phyloP scores from a whole-genome alignment of 768 basidiomycete species.

The Rhizopogon sp. region DNA sequence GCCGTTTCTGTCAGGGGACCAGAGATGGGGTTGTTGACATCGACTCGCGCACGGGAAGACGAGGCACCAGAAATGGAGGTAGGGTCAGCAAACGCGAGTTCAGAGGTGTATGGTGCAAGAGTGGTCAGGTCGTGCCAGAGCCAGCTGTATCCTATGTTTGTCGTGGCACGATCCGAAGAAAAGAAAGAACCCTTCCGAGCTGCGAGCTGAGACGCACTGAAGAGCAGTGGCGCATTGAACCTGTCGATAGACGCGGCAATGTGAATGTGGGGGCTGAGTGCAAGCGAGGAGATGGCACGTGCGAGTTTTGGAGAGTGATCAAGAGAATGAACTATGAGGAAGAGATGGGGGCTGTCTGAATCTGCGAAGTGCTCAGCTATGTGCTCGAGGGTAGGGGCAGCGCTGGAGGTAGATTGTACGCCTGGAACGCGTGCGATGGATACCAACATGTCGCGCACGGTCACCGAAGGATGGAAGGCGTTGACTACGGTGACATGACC shows the following conservation, averaged over 20 bases:
- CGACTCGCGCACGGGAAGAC: slow-evolving; percentile 23
- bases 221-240: slow-evolving; percentile 78
- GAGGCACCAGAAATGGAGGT: slow-evolving; percentile 52
- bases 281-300: slow-evolving; percentile 66
- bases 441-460: slow-evolving; percentile 61
- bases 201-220: slow-evolving; percentile 63
- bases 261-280: slow-evolving; percentile 71
- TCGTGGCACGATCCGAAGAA: slow-evolving; percentile 15
- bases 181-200: slow-evolving; percentile 38
- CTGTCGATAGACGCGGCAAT: slow-evolving; percentile 85
- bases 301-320: slow-evolving; percentile 68
- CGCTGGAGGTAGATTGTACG: slow-evolving; percentile 16
- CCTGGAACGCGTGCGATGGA: slow-evolving; percentile 44
- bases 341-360: slow-evolving; percentile 40
- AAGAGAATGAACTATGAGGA: slow-evolving; percentile 85
- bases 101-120: slow-evolving; percentile 73
- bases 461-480: slow-evolving; percentile 66
- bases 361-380: slow-evolving; percentile 59
- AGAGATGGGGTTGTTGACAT: slow-evolving; percentile 27
- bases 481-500: slow-evolving; percentile 80
- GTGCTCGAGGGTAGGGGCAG: slow-evolving; percentile 45
- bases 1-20: slow-evolving; percentile 67
- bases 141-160: slow-evolving; percentile 54
- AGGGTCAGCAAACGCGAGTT: slow-evolving; percentile 65
- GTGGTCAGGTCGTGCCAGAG: slow-evolving; percentile 92